Base-by-base conservation (phyloP, 768 basidiomycete species). In the Infundibulicybe gibba region DNA sequence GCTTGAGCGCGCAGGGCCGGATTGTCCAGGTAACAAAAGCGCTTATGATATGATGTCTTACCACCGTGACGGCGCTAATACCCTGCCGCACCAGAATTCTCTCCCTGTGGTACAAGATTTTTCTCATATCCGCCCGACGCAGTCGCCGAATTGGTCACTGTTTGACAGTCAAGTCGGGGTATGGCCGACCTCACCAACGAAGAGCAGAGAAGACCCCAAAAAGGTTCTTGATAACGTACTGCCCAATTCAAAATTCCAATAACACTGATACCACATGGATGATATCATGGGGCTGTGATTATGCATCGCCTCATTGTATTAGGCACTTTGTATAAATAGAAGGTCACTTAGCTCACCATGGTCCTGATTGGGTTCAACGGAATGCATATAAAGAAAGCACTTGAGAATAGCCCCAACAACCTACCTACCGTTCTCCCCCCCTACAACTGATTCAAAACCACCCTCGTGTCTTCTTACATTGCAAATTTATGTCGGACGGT, bases 81-180 rank as follows among this genome's bases (percentile, higher is more conserved):
- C 16, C 15, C 32, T n/a, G n/a, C 10, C 16, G 40, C 39, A 72
- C 67, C 38, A 60, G 32, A 68, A 60, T 50, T 70, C 73, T 16
- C 64, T 74, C 45, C 56, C 75, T n/a, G 50, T 70, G 2, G 80
- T 91, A 14, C 87, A 87, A 57, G 92, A 94, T 53, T 94, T 94
- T 59, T 88, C 90, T 15, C 90, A 93, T 62, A 87, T 93, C 49
- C 72, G 82, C 30, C 58, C 76, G 4, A 81, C 85, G 1, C 81
- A 80, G 0, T 94, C 92, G 3, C 90, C 92, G 9, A 81, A 94
- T 62, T 94, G 88, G 84, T 69, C 70, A 2, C 45, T 63, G 10
- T 49, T 75, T 43, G 35, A 40, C 0, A 58, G 57, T n/a, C 52
- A 56, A 31, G 46, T 41, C 30, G 17, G 50, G 12, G 40, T 45